Evolutionary conservation across 352 stramenopile genomes (phyloP).

Genomic region (Globisporangium rhizosaccharum): DNA sequence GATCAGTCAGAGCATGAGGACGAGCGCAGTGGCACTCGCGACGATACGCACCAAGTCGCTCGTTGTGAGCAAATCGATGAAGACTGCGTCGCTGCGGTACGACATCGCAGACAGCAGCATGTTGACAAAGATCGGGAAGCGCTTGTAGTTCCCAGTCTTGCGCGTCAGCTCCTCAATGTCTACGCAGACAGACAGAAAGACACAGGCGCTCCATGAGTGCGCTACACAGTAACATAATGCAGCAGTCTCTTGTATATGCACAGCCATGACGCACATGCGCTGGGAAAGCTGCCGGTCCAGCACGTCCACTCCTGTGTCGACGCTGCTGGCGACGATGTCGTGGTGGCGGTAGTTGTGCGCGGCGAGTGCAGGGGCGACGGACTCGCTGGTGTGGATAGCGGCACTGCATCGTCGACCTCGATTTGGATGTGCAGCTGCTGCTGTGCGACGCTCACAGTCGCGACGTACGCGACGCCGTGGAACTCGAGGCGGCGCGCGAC

Average conservation of each 20-base stretch:
- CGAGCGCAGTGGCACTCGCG: background rate
- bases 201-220: background rate
- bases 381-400: background rate
- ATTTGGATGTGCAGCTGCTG: conserved; percentile 68
- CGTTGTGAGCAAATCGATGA: conserved; percentile 89
- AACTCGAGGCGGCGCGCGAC: conserved; percentile 57
- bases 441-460: conserved; percentile 51
- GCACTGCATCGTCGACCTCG: conserved; percentile 39
- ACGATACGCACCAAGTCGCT: conserved; percentile 55
- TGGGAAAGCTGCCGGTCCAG: conserved; percentile 63
- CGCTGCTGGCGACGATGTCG: background rate
- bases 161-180: conserved; percentile 90
- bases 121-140: conserved; percentile 88
- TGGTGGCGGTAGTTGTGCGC: background rate
- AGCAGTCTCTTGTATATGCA: background rate
- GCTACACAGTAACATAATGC: background rate
- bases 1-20: background rate
- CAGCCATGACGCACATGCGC: conserved; percentile 22
- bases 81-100: conserved; percentile 76
- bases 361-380: background rate
- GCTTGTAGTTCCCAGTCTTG: conserved; percentile 93
- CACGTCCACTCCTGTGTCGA: conserved; percentile 15
- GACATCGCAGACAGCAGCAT: conserved; percentile 88
- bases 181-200: conserved; percentile 2
- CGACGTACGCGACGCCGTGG: conserved; percentile 69